Evolutionary conservation across 2,329 filamentous ascomycete genomes (phyloP).

Genomic region (Xylaria sp.): DNA sequence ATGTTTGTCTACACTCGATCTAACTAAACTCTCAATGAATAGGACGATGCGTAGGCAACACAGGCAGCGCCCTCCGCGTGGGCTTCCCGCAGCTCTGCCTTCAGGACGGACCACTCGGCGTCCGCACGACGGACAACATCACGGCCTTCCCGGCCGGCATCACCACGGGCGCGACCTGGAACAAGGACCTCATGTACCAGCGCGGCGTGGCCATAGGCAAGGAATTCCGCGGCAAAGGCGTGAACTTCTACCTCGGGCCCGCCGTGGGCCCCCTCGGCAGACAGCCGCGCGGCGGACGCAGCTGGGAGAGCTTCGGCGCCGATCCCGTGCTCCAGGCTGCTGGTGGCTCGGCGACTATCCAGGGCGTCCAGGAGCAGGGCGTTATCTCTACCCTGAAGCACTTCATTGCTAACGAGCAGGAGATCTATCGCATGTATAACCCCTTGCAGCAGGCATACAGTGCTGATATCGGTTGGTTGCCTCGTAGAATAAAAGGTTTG

Average conservation of each 20-base stretch:
- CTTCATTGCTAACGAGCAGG: constrained; percentile 65
- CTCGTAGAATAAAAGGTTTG: no score
- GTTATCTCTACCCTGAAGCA: constrained; percentile 70
- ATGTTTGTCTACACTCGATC: constrained; percentile 14
- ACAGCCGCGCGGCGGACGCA: constrained; percentile 77
- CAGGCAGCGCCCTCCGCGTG: constrained; percentile 75
- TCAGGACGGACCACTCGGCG: constrained; percentile 76
- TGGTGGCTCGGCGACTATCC: constrained; percentile 62
- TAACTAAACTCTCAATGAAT: constrained; percentile 20
- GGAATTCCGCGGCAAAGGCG: constrained; percentile 78
- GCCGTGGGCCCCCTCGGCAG: constrained; percentile 77
- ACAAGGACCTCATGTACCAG: constrained; percentile 76
- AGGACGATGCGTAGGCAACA: constrained; percentile 79
- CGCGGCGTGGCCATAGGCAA: constrained; percentile 75
- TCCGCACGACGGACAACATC: constrained; percentile 78
- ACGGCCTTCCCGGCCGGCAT: constrained; percentile 85
- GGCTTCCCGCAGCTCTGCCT: constrained; percentile 79
- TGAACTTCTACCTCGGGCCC: constrained; percentile 77
- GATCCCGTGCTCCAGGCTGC: constrained; percentile 73
- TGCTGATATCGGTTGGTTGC: constrained; percentile 71
- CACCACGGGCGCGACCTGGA: constrained; percentile 78
- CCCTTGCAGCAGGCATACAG: constrained; percentile 66
- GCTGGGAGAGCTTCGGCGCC: constrained; percentile 79
- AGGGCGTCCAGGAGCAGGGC: constrained; percentile 66
- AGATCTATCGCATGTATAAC: constrained; percentile 66